Evolutionary conservation across 2,329 filamentous ascomycete species (phyloP), one percentile per base, ranked within the genome.

Genomic region (Neocatenulostroma microsporum): DNA sequence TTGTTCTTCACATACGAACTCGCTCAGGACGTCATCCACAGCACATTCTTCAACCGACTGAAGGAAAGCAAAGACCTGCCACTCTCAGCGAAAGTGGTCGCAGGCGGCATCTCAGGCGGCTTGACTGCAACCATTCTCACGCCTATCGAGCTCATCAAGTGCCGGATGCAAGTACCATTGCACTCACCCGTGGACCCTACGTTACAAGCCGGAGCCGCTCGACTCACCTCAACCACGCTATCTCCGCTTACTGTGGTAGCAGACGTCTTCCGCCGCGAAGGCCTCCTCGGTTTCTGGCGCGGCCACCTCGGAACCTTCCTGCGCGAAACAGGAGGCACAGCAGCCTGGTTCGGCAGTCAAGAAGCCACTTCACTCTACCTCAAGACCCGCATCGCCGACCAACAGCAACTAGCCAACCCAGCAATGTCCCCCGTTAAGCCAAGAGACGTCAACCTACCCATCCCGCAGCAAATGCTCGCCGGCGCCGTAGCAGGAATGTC

Each of bases 61-160:
- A 24, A n/a, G 41, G 55, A 37, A 45, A 53, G 41, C 3, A 66
- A 75, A 34, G 71, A 76, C 0, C 67, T 96, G 2, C 80, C 87
- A 0, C 73, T 95, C n/a, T 64, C 73, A 1, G 81, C 80, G 1
- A 71, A 96, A 12, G 76, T 85, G 59, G 66, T 78, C 34, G 93
- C 86, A 13, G 91, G 91, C 30, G 89, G 84, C 32, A 81, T 85
- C 40, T 82, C 88, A 1, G 91, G 91, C 21, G 82, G 84, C 25
- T 83, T 94, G 54, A 94, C 91, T 0, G 94, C 86, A 0, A 72
- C 95, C 31, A 78, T 94, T 21, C 76, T 98, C 44, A 98, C 91
- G 0, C 91, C 91, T 0, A 86, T 98, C 48, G 91, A 98, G 65
- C 76, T 98, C 35, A 84, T 98, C 58, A 98, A 98, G 66, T 98